Evolutionary conservation across 352 stramenopile genomes (phyloP), one percentile per base, ranked within the genome.

Genomic region (Phytophthora agathidicida): DNA sequence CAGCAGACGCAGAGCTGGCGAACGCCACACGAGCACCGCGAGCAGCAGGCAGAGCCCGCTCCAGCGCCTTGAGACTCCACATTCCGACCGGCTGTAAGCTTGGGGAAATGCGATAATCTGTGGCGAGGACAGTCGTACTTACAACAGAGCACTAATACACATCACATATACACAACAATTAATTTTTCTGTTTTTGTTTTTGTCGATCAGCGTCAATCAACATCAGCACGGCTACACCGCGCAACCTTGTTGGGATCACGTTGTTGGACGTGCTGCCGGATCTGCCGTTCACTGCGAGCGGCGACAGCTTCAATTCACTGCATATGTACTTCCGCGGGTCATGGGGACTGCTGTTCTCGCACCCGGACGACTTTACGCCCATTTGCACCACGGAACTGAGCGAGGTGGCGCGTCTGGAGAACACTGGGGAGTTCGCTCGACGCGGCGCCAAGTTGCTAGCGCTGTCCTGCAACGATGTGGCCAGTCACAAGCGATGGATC

Each of bases 321-420:
- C 77, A 93, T 39, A 48, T 70, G 24, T 91, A 91, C 71, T 82
- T 93, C 42, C 66, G 65, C 7, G 77, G 71, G 42, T 73, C 61
- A 5, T 93, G 80, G 85, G 80, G 72, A 1, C 39, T 90, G 50
- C 58, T 97, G 13, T 96, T 96, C 64, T 92, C 70, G 48, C 91
- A 97, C 55, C 92, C 91, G 16, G 86, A 89, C 45, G 91, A 98
- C 68, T 97, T 96, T 68, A 97, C 91, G 28, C 93, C 93, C 13
- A 93, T 98, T 45, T 98, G 91, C 71, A 98, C 91, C 11, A 98
- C 91, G 2, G 92, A 98, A 61, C 79, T 98, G 48, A 91, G 91
- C 37, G 83, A 91, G 33, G 75, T 95, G 16, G 84, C 89, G 30
- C 83, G 87, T n/a, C 74, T 96, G 20, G 76, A 90, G 48, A 88